Percentiles rank a stretch among this genome's conserved stretches.
These are phyloP conservation scores for Pecoramyces ruminantium DNA, from an alignment of 192 early-diverging fungal species.

Conservation along the genomic window DNA sequence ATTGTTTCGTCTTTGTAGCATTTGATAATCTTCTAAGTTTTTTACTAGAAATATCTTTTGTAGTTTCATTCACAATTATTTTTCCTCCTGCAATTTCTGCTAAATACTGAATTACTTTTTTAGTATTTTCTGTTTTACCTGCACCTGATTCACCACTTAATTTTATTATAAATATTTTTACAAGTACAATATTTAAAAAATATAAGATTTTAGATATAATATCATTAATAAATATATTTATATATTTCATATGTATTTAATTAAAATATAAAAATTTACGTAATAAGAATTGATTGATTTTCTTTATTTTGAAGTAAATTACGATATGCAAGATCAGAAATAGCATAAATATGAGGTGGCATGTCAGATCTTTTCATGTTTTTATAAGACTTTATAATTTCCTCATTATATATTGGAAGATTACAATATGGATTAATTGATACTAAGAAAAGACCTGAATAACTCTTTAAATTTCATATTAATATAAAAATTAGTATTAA, in stretches of 20 bases:
- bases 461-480: too few species aligned
- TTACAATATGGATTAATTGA: conserved; percentile 93
- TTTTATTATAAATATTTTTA: too few species aligned
- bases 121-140: conserved; percentile 99
- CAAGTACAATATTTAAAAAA: too few species aligned
- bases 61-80: not conserved
- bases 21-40: not conserved
- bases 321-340: conserved; percentile 83
- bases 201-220: too few species aligned
- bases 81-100: conserved; percentile 60
- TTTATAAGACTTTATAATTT: conserved; percentile 51
- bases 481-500: too few species aligned
- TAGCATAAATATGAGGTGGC: conserved; percentile 80
- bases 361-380: conserved; percentile 53
- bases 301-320: conserved; percentile 86
- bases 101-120: conserved; percentile 96
- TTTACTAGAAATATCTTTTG: conserved; percentile 7
- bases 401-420: conserved; percentile 76
- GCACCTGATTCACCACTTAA: conserved; percentile 97
- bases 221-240: too few species aligned
- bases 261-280: conserved; percentile 27
- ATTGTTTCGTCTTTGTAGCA: not conserved
- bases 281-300: conserved; percentile 95
- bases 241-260: too few species aligned
- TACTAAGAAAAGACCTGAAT: conserved; percentile 97